Evolutionary conservation across 2,329 filamentous ascomycete species (phyloP).

Genomic region (Sporothrix brunneoviolacea): DNA sequence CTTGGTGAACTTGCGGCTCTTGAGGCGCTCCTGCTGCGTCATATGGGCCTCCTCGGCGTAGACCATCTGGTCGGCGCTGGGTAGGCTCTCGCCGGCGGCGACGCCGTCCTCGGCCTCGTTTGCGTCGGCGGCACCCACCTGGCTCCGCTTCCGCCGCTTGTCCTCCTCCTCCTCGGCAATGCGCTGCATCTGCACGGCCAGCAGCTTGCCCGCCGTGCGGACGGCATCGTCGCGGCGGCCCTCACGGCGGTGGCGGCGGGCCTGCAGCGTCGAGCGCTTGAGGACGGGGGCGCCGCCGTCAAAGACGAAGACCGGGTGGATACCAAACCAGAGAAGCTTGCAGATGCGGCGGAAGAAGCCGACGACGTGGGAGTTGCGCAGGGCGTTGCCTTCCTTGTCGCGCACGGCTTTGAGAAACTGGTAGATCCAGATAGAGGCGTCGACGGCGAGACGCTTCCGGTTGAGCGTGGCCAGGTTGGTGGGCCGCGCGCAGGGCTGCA

Average conservation of each 20-base stretch:
- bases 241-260: slow-evolving; percentile 71
- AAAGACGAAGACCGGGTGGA: slow-evolving; percentile 95
- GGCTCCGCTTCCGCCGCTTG: slow-evolving; percentile 45
- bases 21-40: slow-evolving; percentile 65
- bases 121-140: slow-evolving; percentile 24
- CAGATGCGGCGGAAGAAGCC: slow-evolving; percentile 98
- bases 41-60: slow-evolving; percentile 90
- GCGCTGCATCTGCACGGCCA: slow-evolving; percentile 91
- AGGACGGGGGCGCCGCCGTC: slow-evolving; percentile 88
- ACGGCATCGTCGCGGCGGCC: slow-evolving; percentile 89
- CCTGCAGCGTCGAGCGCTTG: slow-evolving; percentile 84
- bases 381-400: slow-evolving; percentile 94
- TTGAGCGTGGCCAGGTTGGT: slow-evolving; percentile 96
- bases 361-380: slow-evolving; percentile 92
- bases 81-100: slow-evolving; percentile 59
- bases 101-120: slow-evolving; percentile 36
- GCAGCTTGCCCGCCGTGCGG: slow-evolving; percentile 79
- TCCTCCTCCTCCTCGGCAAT: slow-evolving; percentile 77
- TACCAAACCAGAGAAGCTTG: slow-evolving; percentile 94
- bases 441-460: slow-evolving; percentile 89
- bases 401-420: slow-evolving; percentile 98
- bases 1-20: slow-evolving; percentile 74
- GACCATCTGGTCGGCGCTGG: slow-evolving; percentile 62
- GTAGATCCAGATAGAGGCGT: slow-evolving; percentile 99
- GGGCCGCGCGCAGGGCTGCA: slow-evolving; percentile 90